A percentile compares a stretch with the other conserved stretches of the same genome.
phyloP scores from a whole-genome alignment of 2,329 filamentous ascomycete genomes.

The Trichophyton rubrum region DNA sequence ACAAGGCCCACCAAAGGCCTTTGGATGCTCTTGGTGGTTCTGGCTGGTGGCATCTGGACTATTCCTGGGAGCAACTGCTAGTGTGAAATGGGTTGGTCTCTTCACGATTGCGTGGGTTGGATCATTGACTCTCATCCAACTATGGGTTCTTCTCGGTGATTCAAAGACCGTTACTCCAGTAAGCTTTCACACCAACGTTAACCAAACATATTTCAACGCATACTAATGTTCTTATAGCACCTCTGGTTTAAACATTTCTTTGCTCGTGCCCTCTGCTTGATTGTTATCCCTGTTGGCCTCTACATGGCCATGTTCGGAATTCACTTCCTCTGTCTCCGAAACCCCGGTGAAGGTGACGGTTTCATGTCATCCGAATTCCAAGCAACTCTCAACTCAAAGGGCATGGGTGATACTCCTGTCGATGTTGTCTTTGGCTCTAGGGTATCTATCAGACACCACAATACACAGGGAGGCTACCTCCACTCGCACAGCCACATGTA shows the following conservation, averaged over 20 bases:
- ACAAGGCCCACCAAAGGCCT: slow-evolving; percentile 75
- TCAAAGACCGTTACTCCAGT: slow-evolving; percentile 68
- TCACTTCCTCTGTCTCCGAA: slow-evolving; percentile 84
- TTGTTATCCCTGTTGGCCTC: slow-evolving; percentile 76
- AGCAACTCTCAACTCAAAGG: slow-evolving; percentile 89
- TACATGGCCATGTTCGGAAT: slow-evolving; percentile 97
- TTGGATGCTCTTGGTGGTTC: slow-evolving; percentile 91
- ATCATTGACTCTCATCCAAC: slow-evolving; percentile 73
- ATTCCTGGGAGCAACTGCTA: slow-evolving; percentile 75
- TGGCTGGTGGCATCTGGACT: slow-evolving; percentile 83
- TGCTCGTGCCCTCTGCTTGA: slow-evolving; percentile 78
- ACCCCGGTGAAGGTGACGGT: slow-evolving; percentile 92
- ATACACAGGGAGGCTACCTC: slow-evolving; percentile 94
- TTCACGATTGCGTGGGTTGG: slow-evolving; percentile 99
- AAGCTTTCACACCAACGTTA: slow-evolving; percentile 65
- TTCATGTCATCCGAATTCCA: slow-evolving; percentile 99
- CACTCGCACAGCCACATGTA: slow-evolving; percentile 98
- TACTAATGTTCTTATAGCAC: slow-evolving; percentile 36
- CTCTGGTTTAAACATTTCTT: slow-evolving; percentile 90
- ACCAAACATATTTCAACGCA: slow-evolving; percentile 46
- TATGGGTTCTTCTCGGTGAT: slow-evolving; percentile 92
- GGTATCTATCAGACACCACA: slow-evolving; percentile 78
- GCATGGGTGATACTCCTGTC: slow-evolving; percentile 86
- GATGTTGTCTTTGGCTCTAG: slow-evolving; percentile 84
- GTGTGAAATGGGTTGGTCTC: slow-evolving; percentile 97